phyloP scores from a whole-genome alignment of 2,329 filamentous ascomycete genomes.

The Colletotrichum liaoningense region DNA sequence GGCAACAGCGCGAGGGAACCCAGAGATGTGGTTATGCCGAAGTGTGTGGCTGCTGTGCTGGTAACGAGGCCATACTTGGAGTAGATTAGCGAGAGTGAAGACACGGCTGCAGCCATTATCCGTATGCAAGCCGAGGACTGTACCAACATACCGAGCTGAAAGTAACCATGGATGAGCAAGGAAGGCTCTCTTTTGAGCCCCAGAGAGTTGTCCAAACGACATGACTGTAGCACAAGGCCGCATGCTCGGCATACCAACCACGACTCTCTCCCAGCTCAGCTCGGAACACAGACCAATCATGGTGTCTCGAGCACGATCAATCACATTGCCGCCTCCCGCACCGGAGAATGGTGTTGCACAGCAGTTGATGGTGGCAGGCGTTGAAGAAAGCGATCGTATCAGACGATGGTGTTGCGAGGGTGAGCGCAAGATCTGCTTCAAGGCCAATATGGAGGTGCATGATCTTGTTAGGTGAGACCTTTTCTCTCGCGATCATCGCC shows the following conservation, averaged over 20 bases:
- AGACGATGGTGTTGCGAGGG: background rate
- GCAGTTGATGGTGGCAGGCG: conserved; percentile 6
- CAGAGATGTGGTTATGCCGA: conserved; percentile 18
- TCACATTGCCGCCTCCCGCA: conserved; percentile 5
- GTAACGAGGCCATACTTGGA: conserved; percentile 28
- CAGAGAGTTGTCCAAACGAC: background rate
- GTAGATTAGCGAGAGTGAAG: conserved; percentile 35
- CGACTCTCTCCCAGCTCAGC: background rate
- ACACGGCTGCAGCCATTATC: conserved; percentile 17
- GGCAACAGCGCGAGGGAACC: background rate
- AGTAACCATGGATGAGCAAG: background rate
- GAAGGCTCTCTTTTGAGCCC: background rate
- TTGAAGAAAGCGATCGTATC: background rate
- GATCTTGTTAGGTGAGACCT: conserved; percentile 30
- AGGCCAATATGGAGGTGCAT: conserved; percentile 24
- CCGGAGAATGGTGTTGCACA: conserved; percentile 6
- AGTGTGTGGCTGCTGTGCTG: conserved; percentile 24
- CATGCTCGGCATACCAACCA: background rate
- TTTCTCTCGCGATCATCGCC: background rate
- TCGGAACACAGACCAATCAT: background rate
- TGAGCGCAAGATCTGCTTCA: conserved; percentile 28
- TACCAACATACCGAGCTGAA: conserved; percentile 2
- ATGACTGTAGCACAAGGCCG: conserved; percentile 6
- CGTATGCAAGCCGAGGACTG: conserved; percentile 19
- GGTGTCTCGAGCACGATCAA: background rate